Base-by-base conservation (phyloP, 345 rosid genomes). In the Eutrema heterophyllum region DNA sequence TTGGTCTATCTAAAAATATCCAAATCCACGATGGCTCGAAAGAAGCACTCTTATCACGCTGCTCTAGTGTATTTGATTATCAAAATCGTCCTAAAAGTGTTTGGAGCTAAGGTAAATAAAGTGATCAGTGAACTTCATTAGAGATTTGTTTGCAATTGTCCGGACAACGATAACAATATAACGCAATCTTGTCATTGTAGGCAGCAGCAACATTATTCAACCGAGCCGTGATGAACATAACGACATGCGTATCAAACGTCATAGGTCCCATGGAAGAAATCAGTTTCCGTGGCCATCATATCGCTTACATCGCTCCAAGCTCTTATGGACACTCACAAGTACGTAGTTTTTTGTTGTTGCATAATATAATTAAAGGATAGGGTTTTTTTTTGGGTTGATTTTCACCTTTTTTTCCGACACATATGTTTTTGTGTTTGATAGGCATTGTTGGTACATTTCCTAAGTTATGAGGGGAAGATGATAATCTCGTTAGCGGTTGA, bases 231-330 rank as follows among this genome's bases (percentile, higher is more conserved):
- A 55, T 71, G 21, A 79, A 81, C 41, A 76, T 82, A 5, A 84
- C 88, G 2, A 36, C 87, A 69, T 75, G 86, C 1, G 83, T 86
- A 58, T 90, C 93, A n/a, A 90, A 86, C 21, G 45, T 83, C 16
- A 63, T 81, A 6, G 91, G 91, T 11, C 96, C 91, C 0, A 30
- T 36, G 12, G 88, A 88, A 57, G 88, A 88, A 69, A 84, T 86
- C 13, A 75, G 83, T 71, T 85, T 86, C 67, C 81, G 68, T 54
- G 91, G 86, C 4, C 84, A 85, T 72, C 87, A 88, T 10, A 60
- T 86, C 12, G 77, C 87, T 56, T 90, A 80, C 81, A 60, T 90
- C 15, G 91, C 91, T 59, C 86, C 89, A 9, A 83, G 76, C 45
- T 73, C 72, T 54, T 86, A 86, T 16, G 89, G 88, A 26, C 91